Base-by-base conservation (phyloP, 805 yeast species). In the Kodamaea leandrae region DNA sequence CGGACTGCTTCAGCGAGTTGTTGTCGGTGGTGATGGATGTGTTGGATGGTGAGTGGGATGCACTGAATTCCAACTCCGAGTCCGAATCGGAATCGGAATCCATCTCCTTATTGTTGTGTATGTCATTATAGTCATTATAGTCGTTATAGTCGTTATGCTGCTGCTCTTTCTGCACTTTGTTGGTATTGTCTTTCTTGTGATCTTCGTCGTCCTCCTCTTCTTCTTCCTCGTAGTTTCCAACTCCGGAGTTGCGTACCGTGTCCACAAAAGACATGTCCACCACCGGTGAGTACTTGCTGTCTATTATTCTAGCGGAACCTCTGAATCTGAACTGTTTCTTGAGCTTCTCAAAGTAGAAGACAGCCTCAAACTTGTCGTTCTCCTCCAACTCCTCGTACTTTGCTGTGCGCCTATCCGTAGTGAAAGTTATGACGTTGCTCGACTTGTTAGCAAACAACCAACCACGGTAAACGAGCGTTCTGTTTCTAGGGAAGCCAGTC, bases 381-480 rank as follows among this genome's bases (percentile, higher is more conserved):
- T 57, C 51, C 15, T 69, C 46, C 28, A 77, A 59, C 51, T 84
- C 84, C 10, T 63, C 61, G 52, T 71, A 73, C 60, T 87, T 87
- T 37, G 66, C 65, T 69, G 82, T 79, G 59, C 96, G 67, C 53
- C 72, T 70, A 60, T 87, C 96, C 1, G 93, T 82, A 32, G 83
- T 75, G 51, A 83, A 79, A 1, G 86, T 72, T 39, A 86, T 58
- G 9, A 83, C 77, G 53, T 84, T 86, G 18, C 83, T 81, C 42
- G 75, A 69, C 47, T 72, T 73, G 54, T 85, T 86, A 53, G 78
- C 72, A 55, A 86, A 87, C 37, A 87, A 64, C 60, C 85, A 87
- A 6, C 89, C 93, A 36, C 95, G 71, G 49, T 69, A 77, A 4
- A 86, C 78, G 45, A 86, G 76, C 0, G 93, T 82, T 49, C 95